A percentile compares a stretch with the other conserved stretches of the same genome.
These are phyloP conservation scores for Carpinus viminea DNA, from an alignment of 306 rosid genomes.

Conservation along the genomic window DNA sequence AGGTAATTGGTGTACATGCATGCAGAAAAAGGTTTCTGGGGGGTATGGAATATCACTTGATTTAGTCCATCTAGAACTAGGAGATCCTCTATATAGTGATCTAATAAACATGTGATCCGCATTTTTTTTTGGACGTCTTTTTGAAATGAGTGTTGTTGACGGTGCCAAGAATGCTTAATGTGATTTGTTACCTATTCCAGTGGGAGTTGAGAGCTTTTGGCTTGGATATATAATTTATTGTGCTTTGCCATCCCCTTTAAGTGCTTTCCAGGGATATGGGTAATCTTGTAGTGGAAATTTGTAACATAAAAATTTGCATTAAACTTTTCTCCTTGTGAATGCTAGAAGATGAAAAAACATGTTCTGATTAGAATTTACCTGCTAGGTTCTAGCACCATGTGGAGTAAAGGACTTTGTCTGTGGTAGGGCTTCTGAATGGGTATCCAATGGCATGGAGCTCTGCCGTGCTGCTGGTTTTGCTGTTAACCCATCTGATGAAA, in stretches of 20 bases:
- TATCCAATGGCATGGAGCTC: constrained; percentile 87
- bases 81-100: background rate
- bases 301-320: background rate
- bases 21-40: constrained; percentile 8
- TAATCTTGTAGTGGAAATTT: background rate
- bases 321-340: constrained; percentile 14
- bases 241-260: background rate
- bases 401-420: constrained; percentile 95
- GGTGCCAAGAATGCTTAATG: background rate
- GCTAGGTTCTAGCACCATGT: constrained; percentile 90
- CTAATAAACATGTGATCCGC: background rate
- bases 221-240: background rate
- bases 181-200: background rate
- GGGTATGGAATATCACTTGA: constrained; percentile 4
- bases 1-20: background rate
- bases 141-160: background rate
- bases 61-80: background rate
- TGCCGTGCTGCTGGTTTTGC: constrained; percentile 85
- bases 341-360: constrained; percentile 1
- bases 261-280: background rate
- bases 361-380: constrained; percentile 37
- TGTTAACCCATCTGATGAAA: constrained; percentile 47
- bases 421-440: constrained; percentile 95
- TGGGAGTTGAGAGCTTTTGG: background rate
- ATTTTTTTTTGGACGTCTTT: background rate